Evolutionary conservation across 208 protist species (phyloP), one percentile per base, ranked within the genome.

Genomic region (Angomonas ambiguus): DNA sequence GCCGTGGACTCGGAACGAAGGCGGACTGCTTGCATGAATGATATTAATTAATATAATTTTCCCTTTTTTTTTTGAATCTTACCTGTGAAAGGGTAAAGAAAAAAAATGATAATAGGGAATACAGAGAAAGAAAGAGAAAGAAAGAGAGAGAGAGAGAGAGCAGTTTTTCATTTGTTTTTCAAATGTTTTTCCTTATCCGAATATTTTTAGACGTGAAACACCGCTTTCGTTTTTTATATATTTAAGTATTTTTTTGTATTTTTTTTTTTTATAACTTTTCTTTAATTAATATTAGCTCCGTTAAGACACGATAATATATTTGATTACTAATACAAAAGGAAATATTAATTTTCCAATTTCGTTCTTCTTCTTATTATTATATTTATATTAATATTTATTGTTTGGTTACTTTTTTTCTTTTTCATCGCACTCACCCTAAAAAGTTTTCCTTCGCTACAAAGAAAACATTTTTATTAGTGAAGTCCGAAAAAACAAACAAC

Each of bases 1-100:
- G 88, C 87, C 65, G 89, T 93, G 22, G 91, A 96, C 75, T 96
- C 87, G 10, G 91, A 94, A 35, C 91, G 85, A 28, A 78, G 74
- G 51, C 87, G 85, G 13, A 78, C 82, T 62, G 84, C 69, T 22
- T 76, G 71, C 84, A 96, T 92, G 34, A 22, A 57, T n/a, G 30
- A 57, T 10, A 22, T 28, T 38, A 34, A 55, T 18, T 2, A n/a
- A 27, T 27, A 1, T 38, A n/a, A 16, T n/a, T 16, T 62, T 16
- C 13, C n/a, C 5, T 31, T 66, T 59, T 27, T 55, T 30, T 20
- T 32, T 11, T 31, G 20, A 5, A 6, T 38, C 6, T 22, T 24
- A 51, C 32, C 18, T 13, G 22, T 27, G 22, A 57, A 42, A 22
- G 20, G 51, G 22, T 61, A 2, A 62, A 35, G 62, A 5, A 18